Evolutionary conservation across 495 filamentous ascomycete species (phyloP), one percentile per base, ranked within the genome.

Genomic region (Bathelium albidoporum): DNA sequence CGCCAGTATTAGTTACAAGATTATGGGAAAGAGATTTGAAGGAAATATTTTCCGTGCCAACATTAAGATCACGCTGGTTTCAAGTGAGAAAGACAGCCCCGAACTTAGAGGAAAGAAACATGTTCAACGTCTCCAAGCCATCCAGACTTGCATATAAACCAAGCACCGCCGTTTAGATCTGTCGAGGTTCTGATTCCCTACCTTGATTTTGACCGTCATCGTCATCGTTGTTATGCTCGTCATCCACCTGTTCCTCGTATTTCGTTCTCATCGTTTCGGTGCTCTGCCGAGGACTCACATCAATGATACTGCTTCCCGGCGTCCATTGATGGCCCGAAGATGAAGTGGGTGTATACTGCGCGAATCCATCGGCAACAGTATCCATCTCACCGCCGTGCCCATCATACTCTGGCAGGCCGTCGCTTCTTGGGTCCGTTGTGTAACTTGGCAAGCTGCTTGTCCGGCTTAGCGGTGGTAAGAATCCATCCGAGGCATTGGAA

Each of bases 251-350:
- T 11, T 55, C 49, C 49, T 55, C 58, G n/a, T 43, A 43, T 31
- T 60, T 31, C 31, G 66, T 71, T 41, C 68, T 41, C 60, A 74
- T 39, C n/a, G 73, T 75, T 55, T 75, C 73, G 39, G 58, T 66
- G 59, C 73, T 75, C 24, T 64, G 60, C 28, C 73, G 49, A 16
- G 71, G 69, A 45, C 69, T 72, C 39, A 71, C 63, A 28, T 72
- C 71, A 44, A 70, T 45, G 18, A 75, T 64, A 43, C 73, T 75
- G 45, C 69, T 72, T 11, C 67, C 72, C 4, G 71, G 71, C 44
- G 73, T 72, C 63, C 61, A 41, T 12, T 43, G 34, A 32, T 31
- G 55, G 29, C 64, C 59, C 1, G 68, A 65, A 5, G 65, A 62
- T 1, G 64, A 60, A 16, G 59, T 64, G 5, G 71, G 69, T 5